Evolutionary conservation across 805 yeast genomes (phyloP), one percentile per base, ranked within the genome.

Genomic region (Isabelozyma rhagii): DNA sequence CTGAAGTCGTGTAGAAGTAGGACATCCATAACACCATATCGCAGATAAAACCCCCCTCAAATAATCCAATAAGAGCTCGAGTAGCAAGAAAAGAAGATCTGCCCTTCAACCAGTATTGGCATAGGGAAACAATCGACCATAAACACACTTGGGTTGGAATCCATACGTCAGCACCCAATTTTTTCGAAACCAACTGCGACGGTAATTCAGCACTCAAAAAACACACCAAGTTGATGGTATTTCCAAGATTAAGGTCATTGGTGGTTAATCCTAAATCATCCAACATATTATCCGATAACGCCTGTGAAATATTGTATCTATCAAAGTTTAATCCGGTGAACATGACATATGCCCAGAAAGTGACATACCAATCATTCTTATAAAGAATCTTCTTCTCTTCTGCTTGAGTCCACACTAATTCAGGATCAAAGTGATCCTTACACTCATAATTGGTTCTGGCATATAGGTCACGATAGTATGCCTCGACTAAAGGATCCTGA

Each of bases 21-120:
- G 86, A 78, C 62, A 85, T 67, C 81, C 85, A 85, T 44, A 84
- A 63, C 47, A 80, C 75, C 39, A 80, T 64, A 55, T 83, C 89
- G 27, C 87, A 84, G 47, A 66, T 61, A 44, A 61, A 59, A 1
- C 70, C 68, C 45, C 71, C 69, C 50, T 67, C 69, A 44, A 64
- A 48, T 39, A 58, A 51, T 2, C 70, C 72, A 27, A 66, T 55
- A 11, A 67, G 54, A 8, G 59, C 67, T 44, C 72, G 52, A 25
- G 63, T 55, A 43, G 58, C 53, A 43, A 58, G 55, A 44, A 64
- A 67, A 2, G 65, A 57, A 2, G 62, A 50, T 43, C 51, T 63
- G 41, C 58, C 56, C 9, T 43, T 49, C 46, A 67, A 49, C 27
- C 56, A 58, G 18, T 61, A 62, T 48, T 67, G 72, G 8, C 52